Percentiles rank a stretch among this genome's conserved stretches.
Evolutionary conservation across 305 asterid species (phyloP).

Genomic region (Fraxinus greggii): DNA sequence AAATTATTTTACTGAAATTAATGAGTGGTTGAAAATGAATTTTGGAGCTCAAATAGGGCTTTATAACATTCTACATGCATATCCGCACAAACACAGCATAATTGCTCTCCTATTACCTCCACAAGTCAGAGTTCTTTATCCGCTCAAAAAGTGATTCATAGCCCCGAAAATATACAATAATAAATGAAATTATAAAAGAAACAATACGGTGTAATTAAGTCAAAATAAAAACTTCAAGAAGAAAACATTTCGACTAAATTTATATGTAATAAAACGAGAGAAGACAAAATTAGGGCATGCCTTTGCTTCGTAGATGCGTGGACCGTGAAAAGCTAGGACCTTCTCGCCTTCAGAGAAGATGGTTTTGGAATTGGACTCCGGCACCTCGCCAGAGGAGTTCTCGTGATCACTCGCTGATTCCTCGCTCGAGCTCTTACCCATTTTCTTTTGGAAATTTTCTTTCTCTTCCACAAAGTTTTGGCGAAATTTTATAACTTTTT

Average conservation of each 20-base stretch:
- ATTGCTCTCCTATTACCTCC: neutral
- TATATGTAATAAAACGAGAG: neutral
- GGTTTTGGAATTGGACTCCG: slow-evolving; percentile 45
- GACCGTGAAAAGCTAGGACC: slow-evolving; percentile 63
- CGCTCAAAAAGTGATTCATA: neutral
- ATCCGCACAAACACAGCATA: neutral
- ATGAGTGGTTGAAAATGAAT: neutral
- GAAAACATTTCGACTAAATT: neutral
- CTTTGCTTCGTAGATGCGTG: slow-evolving; percentile 64
- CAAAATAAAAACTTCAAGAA: neutral
- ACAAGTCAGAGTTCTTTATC: neutral
- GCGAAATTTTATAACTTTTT: neutral
- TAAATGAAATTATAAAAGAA: neutral
- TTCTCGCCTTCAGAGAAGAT: slow-evolving; percentile 61
- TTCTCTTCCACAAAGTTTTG: neutral
- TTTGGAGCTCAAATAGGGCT: neutral
- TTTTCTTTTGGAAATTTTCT: slow-evolving; percentile 9
- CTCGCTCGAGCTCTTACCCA: slow-evolving; percentile 61
- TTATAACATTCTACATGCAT: neutral
- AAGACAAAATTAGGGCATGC: slow-evolving; percentile 25
- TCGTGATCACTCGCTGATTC: slow-evolving; percentile 67
- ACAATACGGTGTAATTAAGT: neutral
- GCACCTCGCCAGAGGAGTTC: slow-evolving; percentile 61
- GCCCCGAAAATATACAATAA: neutral
- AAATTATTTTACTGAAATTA: neutral